Conservation (phyloP, 495 filamentous ascomycete species). For the Xylaria grammica region DNA sequence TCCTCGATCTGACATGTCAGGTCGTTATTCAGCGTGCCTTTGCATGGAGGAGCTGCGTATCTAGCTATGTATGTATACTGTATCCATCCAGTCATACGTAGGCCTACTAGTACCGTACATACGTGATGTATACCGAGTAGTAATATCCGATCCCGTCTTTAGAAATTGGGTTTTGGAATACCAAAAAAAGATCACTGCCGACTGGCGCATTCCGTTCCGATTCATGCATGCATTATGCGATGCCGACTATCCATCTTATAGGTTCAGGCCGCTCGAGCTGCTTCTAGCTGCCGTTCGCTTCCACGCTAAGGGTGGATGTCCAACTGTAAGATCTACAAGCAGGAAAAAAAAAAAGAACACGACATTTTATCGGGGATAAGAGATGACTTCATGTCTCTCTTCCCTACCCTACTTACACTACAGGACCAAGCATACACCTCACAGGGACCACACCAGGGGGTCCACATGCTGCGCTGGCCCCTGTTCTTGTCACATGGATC, state of each 20-base stretch:
- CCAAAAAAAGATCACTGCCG: slow-evolving; percentile 6
- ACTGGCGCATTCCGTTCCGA: not conserved
- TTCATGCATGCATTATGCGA: slow-evolving; percentile 8
- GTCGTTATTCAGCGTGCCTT: not conserved
- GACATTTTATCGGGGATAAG: not conserved
- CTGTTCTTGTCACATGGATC: slow-evolving; percentile 9
- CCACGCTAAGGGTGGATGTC: not conserved
- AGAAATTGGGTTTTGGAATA: not conserved
- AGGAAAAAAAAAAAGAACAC: not conserved
- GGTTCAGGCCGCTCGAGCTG: not conserved
- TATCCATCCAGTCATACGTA: too few species aligned
- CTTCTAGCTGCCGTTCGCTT: slow-evolving; percentile 10
- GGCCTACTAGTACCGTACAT: too few species aligned
- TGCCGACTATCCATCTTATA: slow-evolving; percentile 12
- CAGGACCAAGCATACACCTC: too few species aligned
- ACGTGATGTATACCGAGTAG: too few species aligned
- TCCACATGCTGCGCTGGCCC: slow-evolving; percentile 17
- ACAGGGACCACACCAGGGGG: not conserved
- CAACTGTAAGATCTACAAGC: too few species aligned
- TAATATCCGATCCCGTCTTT: not conserved
- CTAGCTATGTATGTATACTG: not conserved
- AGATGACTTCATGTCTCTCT: slow-evolving; percentile 10
- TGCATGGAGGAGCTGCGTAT: not conserved
- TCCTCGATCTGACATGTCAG: not conserved
- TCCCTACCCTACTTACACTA: too few species aligned